Evolutionary conservation across 441 rosid genomes (phyloP), one percentile per base, ranked within the genome.

Genomic region (Aleurites moluccanus): DNA sequence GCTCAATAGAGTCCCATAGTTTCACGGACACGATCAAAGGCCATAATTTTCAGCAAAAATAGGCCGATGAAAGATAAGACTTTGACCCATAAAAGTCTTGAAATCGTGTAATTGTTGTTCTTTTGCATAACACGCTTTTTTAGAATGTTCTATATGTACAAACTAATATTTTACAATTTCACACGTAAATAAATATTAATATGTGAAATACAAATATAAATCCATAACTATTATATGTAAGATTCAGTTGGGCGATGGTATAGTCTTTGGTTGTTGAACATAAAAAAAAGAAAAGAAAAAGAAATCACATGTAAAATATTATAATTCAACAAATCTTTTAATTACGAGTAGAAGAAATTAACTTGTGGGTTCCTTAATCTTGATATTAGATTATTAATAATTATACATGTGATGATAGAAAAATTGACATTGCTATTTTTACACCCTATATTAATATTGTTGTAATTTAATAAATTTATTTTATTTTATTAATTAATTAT

Each of bases 231-330:
- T 20, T 7, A 20, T 20, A 45, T 45, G 2, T n/a, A 64, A 38
- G 47, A 20, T 35, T 3, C 4, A 52, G 60, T 30, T 68, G 18
- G 52, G 33, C 15, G 28, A 49, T 13, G 57, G 4, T 50, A 21
- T 3, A 71, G 69, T 42, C 65, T 23, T 73, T 4, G 64, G 73
- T 61, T 23, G 80, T 69, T 78, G 64, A 72, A 68, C 80, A 3
- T 1, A 50, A 50, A 50, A 49, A 4, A 28, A 6, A 7, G 6
- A 65, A 21, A 20, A 14, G 3, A 4, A 57, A 42, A 9, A 33
- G 20, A 1, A 20, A 61, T 38, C 68, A 67, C 61, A 61, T 44
- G 42, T n/a, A 42, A 47, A 16, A 64, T 23, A 10, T 3, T 64
- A 10, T 64, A 62, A 56, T 30, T 50, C 20, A 18, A 55, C 27